These are phyloP conservation scores for Pezicula rhizophila DNA, from an alignment of 2,329 filamentous ascomycete genomes.

Conservation along the genomic window DNA sequence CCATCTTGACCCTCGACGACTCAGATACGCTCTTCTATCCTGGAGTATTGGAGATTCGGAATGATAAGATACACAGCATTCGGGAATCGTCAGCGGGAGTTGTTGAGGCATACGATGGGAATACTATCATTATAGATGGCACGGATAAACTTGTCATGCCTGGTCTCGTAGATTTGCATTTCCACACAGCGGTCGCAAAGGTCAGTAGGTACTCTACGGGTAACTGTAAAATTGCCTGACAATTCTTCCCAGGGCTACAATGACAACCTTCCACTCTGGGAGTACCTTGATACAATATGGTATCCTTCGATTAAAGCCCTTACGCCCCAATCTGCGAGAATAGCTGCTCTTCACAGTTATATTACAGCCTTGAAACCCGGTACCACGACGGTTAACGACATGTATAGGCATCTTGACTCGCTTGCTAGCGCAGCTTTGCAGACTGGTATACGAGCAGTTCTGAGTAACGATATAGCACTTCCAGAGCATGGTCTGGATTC, in stretches of 20 bases:
- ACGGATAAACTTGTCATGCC: slow-evolving; percentile 20
- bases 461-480: slow-evolving; percentile 17
- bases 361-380: slow-evolving; percentile 17
- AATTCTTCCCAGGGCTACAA: slow-evolving; percentile 11
- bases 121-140: slow-evolving; percentile 16
- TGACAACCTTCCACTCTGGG: slow-evolving; percentile 19
- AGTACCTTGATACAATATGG: slow-evolving; percentile 20
- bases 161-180: slow-evolving; percentile 19
- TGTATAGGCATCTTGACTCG: slow-evolving; percentile 18
- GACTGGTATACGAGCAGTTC: slow-evolving; percentile 17
- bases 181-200: slow-evolving; percentile 20
- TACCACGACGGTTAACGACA: slow-evolving; percentile 21
- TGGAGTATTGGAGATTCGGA: slow-evolving; percentile 15
- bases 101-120: slow-evolving; percentile 8
- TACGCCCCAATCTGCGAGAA: slow-evolving; percentile 6
- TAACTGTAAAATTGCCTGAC: neutral
- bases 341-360: slow-evolving; percentile 16
- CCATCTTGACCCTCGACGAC: slow-evolving; percentile 16
- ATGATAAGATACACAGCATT: slow-evolving; percentile 15
- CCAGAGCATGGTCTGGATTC: slow-evolving; percentile 17
- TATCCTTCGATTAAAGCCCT: slow-evolving; percentile 19
- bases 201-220: slow-evolving; percentile 1
- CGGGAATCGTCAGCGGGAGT: slow-evolving; percentile 3
- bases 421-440: slow-evolving; percentile 16
- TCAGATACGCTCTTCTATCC: slow-evolving; percentile 17